A percentile compares a stretch with the other conserved stretches of the same genome.
These are phyloP conservation scores for Cystofilobasidium macerans DNA, from an alignment of 768 basidiomycete species.

Conservation along the genomic window DNA sequence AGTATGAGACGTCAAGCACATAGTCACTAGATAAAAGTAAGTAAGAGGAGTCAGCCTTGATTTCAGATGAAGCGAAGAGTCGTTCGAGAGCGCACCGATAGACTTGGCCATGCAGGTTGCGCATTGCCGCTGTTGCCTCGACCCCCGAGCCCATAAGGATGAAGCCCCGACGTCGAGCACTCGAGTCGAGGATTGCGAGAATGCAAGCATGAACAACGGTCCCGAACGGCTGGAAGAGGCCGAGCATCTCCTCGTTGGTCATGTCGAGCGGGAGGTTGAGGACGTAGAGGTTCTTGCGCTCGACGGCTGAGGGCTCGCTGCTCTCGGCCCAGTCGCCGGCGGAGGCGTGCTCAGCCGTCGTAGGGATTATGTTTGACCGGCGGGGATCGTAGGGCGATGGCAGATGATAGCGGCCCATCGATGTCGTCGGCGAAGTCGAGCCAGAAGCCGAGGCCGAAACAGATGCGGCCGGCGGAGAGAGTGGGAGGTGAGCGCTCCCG, in stretches of 20 bases:
- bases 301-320: too few species aligned
- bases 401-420: too few species aligned
- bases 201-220: conserved; percentile 18
- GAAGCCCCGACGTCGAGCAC: conserved; percentile 19
- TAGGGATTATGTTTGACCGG: too few species aligned
- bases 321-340: neutral
- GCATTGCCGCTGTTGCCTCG: conserved; percentile 23
- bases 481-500: neutral
- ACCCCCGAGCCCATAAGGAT: conserved; percentile 22
- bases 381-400: too few species aligned
- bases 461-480: too few species aligned
- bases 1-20: conserved; percentile 15
- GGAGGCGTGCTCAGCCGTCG: too few species aligned
- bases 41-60: too few species aligned
- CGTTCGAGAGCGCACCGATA: conserved; percentile 2
- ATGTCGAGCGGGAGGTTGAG: conserved; percentile 24
- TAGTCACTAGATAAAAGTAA: too few species aligned
- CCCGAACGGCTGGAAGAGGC: conserved; percentile 17
- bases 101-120: conserved; percentile 12
- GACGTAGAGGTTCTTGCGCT: conserved; percentile 24
- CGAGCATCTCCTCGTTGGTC: conserved; percentile 24
- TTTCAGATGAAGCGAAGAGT: neutral
- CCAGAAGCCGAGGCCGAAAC: too few species aligned
- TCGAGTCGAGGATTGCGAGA: conserved; percentile 24
- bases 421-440: too few species aligned